A percentile compares a stretch with the other conserved stretches of the same genome.
These are phyloP conservation scores for Ceratocystis cubensis DNA, from an alignment of 2,329 filamentous ascomycete species.

Conservation along the genomic window DNA sequence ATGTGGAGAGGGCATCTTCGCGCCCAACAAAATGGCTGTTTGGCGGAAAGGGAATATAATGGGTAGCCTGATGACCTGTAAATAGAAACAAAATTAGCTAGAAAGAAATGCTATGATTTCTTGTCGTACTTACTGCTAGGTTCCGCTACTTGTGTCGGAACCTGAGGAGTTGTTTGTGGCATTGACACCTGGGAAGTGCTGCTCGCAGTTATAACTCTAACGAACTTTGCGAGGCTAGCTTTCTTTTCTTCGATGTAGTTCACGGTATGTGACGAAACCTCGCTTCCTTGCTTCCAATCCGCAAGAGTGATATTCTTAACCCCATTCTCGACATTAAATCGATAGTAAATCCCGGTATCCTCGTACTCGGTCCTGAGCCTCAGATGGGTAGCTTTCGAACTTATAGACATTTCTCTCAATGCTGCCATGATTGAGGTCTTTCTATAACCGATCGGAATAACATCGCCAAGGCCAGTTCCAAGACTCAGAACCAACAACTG, in stretches of 20 bases:
- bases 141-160: background rate
- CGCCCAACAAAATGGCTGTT: background rate
- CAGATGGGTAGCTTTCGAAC: background rate
- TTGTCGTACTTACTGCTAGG: background rate
- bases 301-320: slow-evolving; percentile 24
- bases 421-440: background rate
- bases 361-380: slow-evolving; percentile 21
- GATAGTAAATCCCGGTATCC: slow-evolving; percentile 23
- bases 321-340: slow-evolving; percentile 26
- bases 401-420: background rate
- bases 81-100: background rate
- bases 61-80: background rate
- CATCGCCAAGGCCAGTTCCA: slow-evolving; percentile 25
- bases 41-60: background rate
- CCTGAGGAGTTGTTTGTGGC: too few species aligned
- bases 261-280: slow-evolving; percentile 23
- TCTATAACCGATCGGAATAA: slow-evolving; percentile 22
- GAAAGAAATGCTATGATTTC: background rate
- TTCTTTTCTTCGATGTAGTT: slow-evolving; percentile 22
- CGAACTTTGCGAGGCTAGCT: background rate
- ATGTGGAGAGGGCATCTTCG: background rate
- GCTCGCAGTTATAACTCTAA: background rate
- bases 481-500: slow-evolving; percentile 24
- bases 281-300: slow-evolving; percentile 25
- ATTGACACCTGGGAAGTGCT: too few species aligned